Evolutionary conservation across 202 grass and related monocot genomes (phyloP).

Genomic region (Zizania palustris): DNA sequence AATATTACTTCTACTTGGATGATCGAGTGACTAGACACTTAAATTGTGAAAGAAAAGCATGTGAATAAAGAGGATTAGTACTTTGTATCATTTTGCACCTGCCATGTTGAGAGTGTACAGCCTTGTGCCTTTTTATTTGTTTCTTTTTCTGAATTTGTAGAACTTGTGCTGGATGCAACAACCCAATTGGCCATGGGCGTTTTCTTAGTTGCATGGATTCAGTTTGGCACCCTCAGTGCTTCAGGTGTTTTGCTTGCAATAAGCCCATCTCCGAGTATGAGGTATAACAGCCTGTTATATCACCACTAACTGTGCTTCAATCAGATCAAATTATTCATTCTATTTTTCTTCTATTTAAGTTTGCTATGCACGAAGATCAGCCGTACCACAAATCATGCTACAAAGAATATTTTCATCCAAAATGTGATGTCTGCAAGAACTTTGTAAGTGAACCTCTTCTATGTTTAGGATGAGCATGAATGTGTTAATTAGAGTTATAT

Average conservation of each 20-base stretch:
- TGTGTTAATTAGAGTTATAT: conserved; percentile 6
- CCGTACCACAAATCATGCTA: conserved; percentile 93
- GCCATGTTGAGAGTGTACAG: conserved; percentile 4
- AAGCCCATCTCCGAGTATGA: conserved; percentile 86
- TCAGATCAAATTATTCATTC: conserved; percentile 36
- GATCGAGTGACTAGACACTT: neutral
- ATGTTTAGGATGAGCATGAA: conserved; percentile 21
- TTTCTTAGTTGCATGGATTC: conserved; percentile 85
- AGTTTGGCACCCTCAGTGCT: conserved; percentile 94
- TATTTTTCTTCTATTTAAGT: conserved; percentile 53
- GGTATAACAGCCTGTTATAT: conserved; percentile 52
- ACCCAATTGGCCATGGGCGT: conserved; percentile 65
- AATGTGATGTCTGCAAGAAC: conserved; percentile 85
- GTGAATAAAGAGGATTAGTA: conserved; percentile 14
- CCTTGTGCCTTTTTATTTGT: conserved; percentile 20
- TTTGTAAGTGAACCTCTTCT: conserved; percentile 65
- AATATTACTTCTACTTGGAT: conserved; percentile 7
- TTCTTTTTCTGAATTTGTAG: conserved; percentile 40
- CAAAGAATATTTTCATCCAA: conserved; percentile 85
- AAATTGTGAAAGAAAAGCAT: conserved; percentile 18
- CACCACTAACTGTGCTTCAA: neutral
- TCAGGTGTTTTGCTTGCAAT: conserved; percentile 80
- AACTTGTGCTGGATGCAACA: conserved; percentile 84
- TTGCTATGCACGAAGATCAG: conserved; percentile 87
- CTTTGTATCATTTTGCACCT: conserved; percentile 1